Evolutionary conservation across 225 moss, liverwort and hornwort species (phyloP).

Genomic region (Physcomitrellopsis africana): DNA sequence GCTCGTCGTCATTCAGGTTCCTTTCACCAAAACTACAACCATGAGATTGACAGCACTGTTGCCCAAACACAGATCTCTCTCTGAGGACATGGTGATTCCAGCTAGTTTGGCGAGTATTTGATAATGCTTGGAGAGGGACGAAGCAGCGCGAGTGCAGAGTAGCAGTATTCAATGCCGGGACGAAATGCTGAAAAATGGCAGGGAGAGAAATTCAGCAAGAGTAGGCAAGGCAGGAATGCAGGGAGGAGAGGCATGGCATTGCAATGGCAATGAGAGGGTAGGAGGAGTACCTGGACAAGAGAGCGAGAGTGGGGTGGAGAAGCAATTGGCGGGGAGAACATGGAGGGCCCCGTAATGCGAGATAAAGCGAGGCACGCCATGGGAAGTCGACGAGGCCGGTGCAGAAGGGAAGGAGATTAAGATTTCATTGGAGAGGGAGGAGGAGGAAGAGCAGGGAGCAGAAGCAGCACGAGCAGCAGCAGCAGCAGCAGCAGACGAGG

Average conservation of each 20-base stretch:
- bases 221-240: too few relatives aligned
- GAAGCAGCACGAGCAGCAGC: background rate
- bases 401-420: slow-evolving; percentile 2
- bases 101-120: slow-evolving; percentile 22
- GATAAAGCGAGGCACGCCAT: slow-evolving; percentile 49
- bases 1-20: slow-evolving; percentile 19
- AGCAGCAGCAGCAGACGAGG: too few relatives aligned
- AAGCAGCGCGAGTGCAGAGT: slow-evolving; percentile 22
- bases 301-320: slow-evolving; percentile 27
- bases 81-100: slow-evolving; percentile 16
- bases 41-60: slow-evolving; percentile 33
- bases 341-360: slow-evolving; percentile 6
- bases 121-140: slow-evolving; percentile 27
- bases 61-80: slow-evolving; percentile 6
- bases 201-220: background rate
- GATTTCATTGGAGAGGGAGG: slow-evolving; percentile 33
- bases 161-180: slow-evolving; percentile 18
- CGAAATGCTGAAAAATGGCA: slow-evolving; percentile 18
- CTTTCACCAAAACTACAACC: slow-evolving; percentile 38
- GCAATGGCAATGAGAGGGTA: too few relatives aligned
- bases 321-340: slow-evolving; percentile 25
- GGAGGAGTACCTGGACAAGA: slow-evolving; percentile 29
- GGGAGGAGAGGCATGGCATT: too few relatives aligned
- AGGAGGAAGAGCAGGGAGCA: background rate
- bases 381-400: slow-evolving; percentile 4